These are phyloP conservation scores for Podaxis pistillaris DNA, from an alignment of 768 basidiomycete species.

Conservation along the genomic window DNA sequence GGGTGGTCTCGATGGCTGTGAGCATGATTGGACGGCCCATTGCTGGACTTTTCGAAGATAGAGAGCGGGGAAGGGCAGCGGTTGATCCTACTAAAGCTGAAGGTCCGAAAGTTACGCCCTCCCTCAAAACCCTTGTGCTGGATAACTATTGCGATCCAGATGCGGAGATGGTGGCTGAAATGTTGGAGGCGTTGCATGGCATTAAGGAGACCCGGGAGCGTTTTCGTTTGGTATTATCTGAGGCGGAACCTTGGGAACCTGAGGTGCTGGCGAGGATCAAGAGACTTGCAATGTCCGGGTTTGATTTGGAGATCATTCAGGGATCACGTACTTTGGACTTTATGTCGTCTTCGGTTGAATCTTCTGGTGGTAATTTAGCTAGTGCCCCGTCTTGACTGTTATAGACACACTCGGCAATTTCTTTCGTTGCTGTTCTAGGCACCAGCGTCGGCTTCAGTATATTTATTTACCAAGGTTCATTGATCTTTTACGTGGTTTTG, in stretches of 20 bases:
- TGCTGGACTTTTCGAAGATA: neutral
- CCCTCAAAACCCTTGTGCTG: neutral
- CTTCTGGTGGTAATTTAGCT: no score
- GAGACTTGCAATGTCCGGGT: neutral
- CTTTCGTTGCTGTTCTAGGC: no score
- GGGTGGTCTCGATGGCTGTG: neutral
- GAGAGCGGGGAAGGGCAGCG: neutral
- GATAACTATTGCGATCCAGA: neutral
- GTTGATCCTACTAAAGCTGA: neutral
- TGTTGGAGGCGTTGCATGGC: neutral
- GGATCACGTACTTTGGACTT: neutral
- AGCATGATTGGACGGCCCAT: neutral
- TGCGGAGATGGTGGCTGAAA: neutral
- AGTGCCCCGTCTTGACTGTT: no score
- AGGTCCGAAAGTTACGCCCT: neutral
- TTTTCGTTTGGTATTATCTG: neutral
- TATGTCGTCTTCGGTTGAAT: neutral
- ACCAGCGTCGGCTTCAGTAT: no score
- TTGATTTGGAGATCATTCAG: neutral
- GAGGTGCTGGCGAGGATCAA: neutral
- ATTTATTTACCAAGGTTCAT: no score
- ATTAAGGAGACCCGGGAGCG: neutral
- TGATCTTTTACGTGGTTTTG: no score
- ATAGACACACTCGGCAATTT: no score
- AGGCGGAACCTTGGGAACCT: neutral